Percentiles rank a stretch among this genome's conserved stretches.
phyloP scores from a whole-genome alignment of 2,329 filamentous ascomycete species.

The Fusarium dlaminii region DNA sequence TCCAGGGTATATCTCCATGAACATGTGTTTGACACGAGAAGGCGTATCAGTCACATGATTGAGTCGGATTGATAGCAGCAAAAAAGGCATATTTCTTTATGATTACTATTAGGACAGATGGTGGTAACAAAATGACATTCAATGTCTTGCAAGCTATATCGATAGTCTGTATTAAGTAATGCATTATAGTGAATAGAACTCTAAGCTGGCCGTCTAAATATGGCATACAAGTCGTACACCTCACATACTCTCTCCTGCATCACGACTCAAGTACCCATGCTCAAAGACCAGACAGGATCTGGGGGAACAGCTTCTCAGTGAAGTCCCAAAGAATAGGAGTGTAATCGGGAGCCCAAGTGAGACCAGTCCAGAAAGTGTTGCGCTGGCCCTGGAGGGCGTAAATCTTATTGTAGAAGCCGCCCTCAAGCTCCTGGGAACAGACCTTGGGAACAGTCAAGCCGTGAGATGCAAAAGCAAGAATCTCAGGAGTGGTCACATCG shows the following conservation, averaged over 20 bases:
- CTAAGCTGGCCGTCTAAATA: background rate
- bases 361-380: constrained; percentile 51
- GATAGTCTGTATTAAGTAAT: background rate
- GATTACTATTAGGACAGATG: too few relatives aligned
- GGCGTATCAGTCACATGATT: background rate
- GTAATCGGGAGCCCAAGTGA: constrained; percentile 35
- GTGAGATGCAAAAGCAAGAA: constrained; percentile 30
- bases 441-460: constrained; percentile 39
- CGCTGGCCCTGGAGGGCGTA: constrained; percentile 47
- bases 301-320: constrained; percentile 28
- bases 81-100: too few relatives aligned
- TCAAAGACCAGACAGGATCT: constrained; percentile 1
- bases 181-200: background rate
- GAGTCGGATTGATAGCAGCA: background rate
- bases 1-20: background rate
- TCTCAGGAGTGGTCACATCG: background rate
- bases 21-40: too few relatives aligned
- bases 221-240: rapidly evolving
- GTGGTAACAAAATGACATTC: background rate
- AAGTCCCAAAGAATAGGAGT: constrained; percentile 40
- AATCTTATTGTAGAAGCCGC: constrained; percentile 48
- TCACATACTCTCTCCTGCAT: too few relatives aligned
- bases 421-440: constrained; percentile 38
- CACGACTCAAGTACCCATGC: rapidly evolving
- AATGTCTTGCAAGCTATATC: rapidly evolving